phyloP scores from a whole-genome alignment of 129 eudicot genomes.

The Escallonia herrerae region DNA sequence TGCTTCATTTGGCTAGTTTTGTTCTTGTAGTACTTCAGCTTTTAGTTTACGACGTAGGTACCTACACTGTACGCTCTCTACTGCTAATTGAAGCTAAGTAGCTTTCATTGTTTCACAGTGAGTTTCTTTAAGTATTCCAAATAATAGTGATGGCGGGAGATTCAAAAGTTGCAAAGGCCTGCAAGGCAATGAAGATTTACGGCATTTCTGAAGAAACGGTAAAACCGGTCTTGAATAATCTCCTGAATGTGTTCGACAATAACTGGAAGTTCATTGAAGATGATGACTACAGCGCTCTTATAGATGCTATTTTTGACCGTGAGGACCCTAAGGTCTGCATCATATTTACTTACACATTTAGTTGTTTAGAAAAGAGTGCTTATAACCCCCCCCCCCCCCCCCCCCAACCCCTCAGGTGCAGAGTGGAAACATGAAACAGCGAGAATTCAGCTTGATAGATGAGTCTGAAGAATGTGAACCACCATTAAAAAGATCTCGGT shows the following conservation, averaged over 20 bases:
- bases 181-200: slow-evolving; percentile 38
- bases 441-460: slow-evolving; percentile 9
- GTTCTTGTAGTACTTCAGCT: too few species aligned
- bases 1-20: too few species aligned
- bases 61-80: background rate
- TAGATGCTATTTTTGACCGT: slow-evolving; percentile 41
- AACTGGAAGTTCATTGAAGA: slow-evolving; percentile 53
- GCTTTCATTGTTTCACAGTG: background rate
- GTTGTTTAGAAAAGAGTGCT: background rate
- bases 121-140: slow-evolving; percentile 5
- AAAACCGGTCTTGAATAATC: slow-evolving; percentile 31
- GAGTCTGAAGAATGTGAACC: slow-evolving; percentile 31
- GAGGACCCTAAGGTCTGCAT: slow-evolving; percentile 24
- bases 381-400: too few species aligned
- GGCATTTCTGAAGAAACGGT: slow-evolving; percentile 31
- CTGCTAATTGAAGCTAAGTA: background rate
- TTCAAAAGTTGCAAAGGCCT: slow-evolving; percentile 28
- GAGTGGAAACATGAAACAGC: slow-evolving; percentile 4
- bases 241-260: slow-evolving; percentile 32
- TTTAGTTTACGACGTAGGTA: background rate
- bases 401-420: background rate
- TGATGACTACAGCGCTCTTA: slow-evolving; percentile 40
- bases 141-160: slow-evolving; percentile 16
- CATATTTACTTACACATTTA: slow-evolving; percentile 1
- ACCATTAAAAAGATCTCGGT: slow-evolving; percentile 20